phyloP scores from a whole-genome alignment of 345 rosid species.

The Gossypium thurberi region DNA sequence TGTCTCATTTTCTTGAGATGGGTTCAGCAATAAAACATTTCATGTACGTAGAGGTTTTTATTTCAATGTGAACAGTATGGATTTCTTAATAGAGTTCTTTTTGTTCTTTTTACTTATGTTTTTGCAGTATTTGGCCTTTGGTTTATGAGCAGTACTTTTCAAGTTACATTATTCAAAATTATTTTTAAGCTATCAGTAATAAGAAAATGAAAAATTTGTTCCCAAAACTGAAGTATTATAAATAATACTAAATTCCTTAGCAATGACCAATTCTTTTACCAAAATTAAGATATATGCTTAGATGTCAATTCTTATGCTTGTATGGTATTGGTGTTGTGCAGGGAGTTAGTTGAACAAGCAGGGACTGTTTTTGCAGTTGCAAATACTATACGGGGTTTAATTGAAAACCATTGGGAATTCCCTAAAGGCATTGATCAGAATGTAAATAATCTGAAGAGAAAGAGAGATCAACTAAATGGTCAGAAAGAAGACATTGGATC shows the following conservation, averaged over 20 bases:
- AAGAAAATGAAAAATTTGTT: too few relatives aligned
- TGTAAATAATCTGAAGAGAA: background rate
- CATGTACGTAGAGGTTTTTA: background rate
- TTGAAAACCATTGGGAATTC: background rate
- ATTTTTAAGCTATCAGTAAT: too few relatives aligned
- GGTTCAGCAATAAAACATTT: background rate
- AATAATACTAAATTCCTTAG: too few relatives aligned
- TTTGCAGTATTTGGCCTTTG: too few relatives aligned
- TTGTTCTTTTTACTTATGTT: too few relatives aligned
- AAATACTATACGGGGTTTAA: background rate
- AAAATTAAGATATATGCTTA: too few relatives aligned
- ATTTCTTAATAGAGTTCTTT: too few relatives aligned
- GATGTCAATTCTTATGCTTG: background rate
- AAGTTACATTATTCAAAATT: too few relatives aligned
- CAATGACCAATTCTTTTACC: too few relatives aligned
- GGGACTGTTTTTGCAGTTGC: background rate
- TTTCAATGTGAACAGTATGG: background rate
- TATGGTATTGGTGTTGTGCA: background rate
- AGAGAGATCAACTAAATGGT: background rate
- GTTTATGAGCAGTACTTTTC: too few relatives aligned
- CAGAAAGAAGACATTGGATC: background rate
- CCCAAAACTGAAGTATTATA: too few relatives aligned
- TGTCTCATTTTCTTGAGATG: background rate
- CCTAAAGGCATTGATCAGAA: background rate
- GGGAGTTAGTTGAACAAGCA: background rate